Base-by-base conservation (phyloP, 148 eudicot species). In the Vaccinium corymbosum region DNA sequence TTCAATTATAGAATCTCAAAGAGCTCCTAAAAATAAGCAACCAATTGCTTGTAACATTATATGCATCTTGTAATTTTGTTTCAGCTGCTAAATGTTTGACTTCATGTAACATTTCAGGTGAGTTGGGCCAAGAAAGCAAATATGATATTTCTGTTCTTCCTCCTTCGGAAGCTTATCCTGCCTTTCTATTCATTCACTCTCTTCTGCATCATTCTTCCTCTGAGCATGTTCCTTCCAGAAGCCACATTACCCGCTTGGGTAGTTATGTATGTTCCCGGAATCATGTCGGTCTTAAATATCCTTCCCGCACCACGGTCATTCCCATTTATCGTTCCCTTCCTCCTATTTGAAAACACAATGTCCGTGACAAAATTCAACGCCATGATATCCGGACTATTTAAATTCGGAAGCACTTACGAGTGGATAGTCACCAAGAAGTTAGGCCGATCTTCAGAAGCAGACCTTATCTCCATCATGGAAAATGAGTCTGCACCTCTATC, bases 121-220 rank as follows among this genome's bases (percentile, higher is more conserved):
- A 92, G 97, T 78, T 87, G 89, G 90, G 85, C 86, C 79, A 94
- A 94, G 93, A 95, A 95, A 89, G 90, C 87, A 38, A 95, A 95
- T 82, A 61, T 95, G 81, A 94, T 95, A 73, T 93, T 94, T 83
- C 92, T 93, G 5, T 94, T 95, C 92, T 95, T 95, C 87, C 92
- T 95, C 86, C 93, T 95, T 3, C 91, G 98, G 76, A 95, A 95
- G 91, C 95, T 95, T 70, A 87, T 95, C 85, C 93, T 95, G 71
- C 98, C 98, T 19, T 95, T 95, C 84, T 95, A 95, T 83, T 95
- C 98, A 9, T 95, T 95, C 90, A 95, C 97, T 50, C 94, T 95
- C 57, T 95, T 95, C 91, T 95, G 98, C 86, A 92, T 95, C 76
- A 95, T 95, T 84, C 97, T 95, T 72, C 98, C 98, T 1, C 68